Evolutionary conservation across 495 filamentous ascomycete genomes (phyloP).

Genomic region (Lichina pygmaea): DNA sequence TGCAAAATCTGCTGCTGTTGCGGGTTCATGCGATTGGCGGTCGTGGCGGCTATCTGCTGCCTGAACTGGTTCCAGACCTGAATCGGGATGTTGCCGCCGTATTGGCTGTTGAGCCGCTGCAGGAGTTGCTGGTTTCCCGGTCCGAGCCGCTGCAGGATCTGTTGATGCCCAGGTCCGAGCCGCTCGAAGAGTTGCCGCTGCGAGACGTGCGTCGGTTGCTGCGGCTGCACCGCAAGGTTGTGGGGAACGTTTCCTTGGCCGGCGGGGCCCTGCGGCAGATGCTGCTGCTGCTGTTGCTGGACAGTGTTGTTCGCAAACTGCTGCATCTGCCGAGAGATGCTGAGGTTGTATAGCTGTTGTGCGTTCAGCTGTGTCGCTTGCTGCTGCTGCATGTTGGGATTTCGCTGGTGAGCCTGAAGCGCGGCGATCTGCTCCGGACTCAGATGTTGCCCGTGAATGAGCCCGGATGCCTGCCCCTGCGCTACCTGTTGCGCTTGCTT

Average conservation of each 20-base stretch:
- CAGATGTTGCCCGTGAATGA: constrained; percentile 16
- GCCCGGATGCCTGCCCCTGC: constrained; percentile 19
- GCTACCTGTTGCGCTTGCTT: background rate
- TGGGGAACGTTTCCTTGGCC: background rate
- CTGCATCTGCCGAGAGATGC: constrained; percentile 1
- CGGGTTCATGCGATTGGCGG: background rate
- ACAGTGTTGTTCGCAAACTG: background rate
- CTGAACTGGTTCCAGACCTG: background rate
- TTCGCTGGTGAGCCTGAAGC: constrained; percentile 17
- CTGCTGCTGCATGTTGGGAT: constrained; percentile 12
- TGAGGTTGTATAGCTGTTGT: constrained; percentile 3
- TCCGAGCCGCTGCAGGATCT: background rate
- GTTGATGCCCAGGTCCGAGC: background rate
- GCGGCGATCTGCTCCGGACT: constrained; percentile 21
- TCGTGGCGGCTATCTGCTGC: background rate
- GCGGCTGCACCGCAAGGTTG: background rate
- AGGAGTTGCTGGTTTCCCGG: background rate
- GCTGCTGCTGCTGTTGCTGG: background rate
- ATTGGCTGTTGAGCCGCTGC: background rate
- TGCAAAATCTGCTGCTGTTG: background rate
- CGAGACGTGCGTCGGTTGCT: background rate
- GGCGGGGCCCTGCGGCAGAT: background rate
- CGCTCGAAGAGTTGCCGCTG: background rate
- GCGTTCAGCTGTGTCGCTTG: constrained; percentile 3
- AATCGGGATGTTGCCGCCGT: background rate